A percentile compares a stretch with the other conserved stretches of the same genome.
These are phyloP conservation scores for Plectranthus barbatus DNA, from an alignment of 257 asterid genomes.

Conservation along the genomic window DNA sequence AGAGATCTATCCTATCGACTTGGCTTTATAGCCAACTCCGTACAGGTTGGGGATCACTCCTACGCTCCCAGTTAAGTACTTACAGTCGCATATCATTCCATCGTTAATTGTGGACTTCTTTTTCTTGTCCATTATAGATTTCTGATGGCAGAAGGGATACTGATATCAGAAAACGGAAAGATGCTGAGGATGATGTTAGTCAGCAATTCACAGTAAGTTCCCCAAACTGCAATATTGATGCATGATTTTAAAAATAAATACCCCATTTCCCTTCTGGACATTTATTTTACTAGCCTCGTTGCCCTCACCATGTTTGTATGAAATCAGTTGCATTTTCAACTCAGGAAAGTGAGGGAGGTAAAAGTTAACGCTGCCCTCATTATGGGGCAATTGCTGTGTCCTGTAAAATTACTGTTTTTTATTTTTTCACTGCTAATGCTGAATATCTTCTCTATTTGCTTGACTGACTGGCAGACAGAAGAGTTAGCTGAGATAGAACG, in stretches of 20 bases:
- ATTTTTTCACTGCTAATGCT: not conserved
- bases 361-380: not conserved
- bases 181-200: slow-evolving; percentile 65
- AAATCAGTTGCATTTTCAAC: not conserved
- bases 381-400: not conserved
- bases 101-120: not conserved
- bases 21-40: slow-evolving; percentile 93
- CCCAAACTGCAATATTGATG: not conserved
- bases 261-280: not conserved
- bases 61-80: not conserved
- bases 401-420: not conserved
- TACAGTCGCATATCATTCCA: not conserved
- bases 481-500: slow-evolving; percentile 58
- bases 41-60: slow-evolving; percentile 49
- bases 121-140: slow-evolving; percentile 40
- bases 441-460: slow-evolving; percentile 1
- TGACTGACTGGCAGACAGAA: slow-evolving; percentile 46
- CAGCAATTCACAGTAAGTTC: slow-evolving; percentile 61
- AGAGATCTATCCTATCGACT: slow-evolving; percentile 92
- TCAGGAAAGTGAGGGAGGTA: not conserved
- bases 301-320: not conserved
- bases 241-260: not conserved
- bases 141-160: slow-evolving; percentile 76
- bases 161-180: slow-evolving; percentile 68
- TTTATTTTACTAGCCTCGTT: not conserved